Percentiles rank a stretch among this genome's conserved stretches.
Evolutionary conservation across 495 filamentous ascomycete genomes (phyloP).

Genomic region (Tirmania nivea): DNA sequence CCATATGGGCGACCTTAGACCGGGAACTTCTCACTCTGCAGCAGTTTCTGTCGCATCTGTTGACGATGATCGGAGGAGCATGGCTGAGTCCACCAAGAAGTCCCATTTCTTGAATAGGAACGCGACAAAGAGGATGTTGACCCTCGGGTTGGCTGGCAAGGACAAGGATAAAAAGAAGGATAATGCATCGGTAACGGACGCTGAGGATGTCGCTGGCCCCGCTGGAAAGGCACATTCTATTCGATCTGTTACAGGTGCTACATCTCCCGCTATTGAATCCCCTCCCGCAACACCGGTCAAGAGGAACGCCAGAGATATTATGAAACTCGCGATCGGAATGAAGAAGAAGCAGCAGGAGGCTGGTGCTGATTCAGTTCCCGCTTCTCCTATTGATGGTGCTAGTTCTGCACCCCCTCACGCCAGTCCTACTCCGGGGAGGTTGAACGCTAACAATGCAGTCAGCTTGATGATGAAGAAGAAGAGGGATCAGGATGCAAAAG

Average conservation of each 20-base stretch:
- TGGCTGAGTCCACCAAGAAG: neutral
- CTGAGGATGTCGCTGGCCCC: neutral
- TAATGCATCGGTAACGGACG: neutral
- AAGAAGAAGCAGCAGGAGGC: neutral
- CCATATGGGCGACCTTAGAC: neutral
- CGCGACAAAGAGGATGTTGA: neutral
- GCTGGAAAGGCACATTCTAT: neutral
- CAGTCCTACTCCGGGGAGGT: neutral
- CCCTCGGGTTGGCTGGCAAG: neutral
- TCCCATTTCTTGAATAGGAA: neutral
- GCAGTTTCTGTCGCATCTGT: neutral
- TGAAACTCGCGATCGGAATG: neutral
- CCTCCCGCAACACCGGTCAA: neutral
- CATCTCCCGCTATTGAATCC: neutral
- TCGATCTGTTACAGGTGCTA: neutral
- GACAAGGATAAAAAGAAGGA: neutral
- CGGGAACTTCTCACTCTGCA: neutral
- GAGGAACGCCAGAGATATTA: neutral
- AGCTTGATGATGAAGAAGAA: neutral
- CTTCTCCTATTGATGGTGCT: neutral
- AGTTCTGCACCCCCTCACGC: no score
- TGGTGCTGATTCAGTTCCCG: neutral
- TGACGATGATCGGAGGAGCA: neutral
- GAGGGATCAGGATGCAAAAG: neutral
- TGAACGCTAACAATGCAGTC: neutral